Evolutionary conservation across 2,329 filamentous ascomycete genomes (phyloP), one percentile per base, ranked within the genome.

Genomic region (Drechslerella coelobrocha): DNA sequence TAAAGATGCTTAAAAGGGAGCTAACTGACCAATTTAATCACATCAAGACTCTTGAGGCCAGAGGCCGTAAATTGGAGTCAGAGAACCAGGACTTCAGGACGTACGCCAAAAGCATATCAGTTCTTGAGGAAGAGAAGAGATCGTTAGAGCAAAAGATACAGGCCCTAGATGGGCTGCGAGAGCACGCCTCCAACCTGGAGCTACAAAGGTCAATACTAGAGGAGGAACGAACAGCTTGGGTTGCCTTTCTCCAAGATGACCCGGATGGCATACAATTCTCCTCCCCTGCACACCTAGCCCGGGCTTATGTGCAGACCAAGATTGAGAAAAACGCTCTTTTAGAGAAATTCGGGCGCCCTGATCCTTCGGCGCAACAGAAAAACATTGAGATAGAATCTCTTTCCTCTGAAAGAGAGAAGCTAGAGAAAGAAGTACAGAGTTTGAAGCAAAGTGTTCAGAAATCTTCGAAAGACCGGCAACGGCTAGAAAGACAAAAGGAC

Each of bases 81-180:
- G 93, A 99, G 77, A 81, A 99, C 34, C 91, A 89, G 75, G 89
- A 92, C 74, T 83, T 95, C 37, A 88, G 92, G 12, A 89, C 92
- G 74, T 81, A 89, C 2, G 88, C 92, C 78, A 93, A 90, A 79
- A 91, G 90, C n/a, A 88, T 96, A 1, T 91, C 96, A 76, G 85
- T 99, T 1, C 89, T 97, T 0, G 92, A 99, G 77, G 94, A 99
- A 78, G 92, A 99, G 81, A 97, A 97, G 82, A 84, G 90, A 72
- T 86, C 87, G 0, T 81, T 99, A 21, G 89, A 94, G 78, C 86
- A 88, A 29, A 91, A 87, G 76, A 78, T 99, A 0, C 87, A 91
- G 69, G 82, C 89, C 37, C 88, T 93, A 78, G 86, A 90, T 63
- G 83, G 85, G 10, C 76, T 96, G 8, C 87, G 94, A 76, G 83